Conservation (phyloP, 768 basidiomycete species). For the Termitomyces heimii region DNA sequence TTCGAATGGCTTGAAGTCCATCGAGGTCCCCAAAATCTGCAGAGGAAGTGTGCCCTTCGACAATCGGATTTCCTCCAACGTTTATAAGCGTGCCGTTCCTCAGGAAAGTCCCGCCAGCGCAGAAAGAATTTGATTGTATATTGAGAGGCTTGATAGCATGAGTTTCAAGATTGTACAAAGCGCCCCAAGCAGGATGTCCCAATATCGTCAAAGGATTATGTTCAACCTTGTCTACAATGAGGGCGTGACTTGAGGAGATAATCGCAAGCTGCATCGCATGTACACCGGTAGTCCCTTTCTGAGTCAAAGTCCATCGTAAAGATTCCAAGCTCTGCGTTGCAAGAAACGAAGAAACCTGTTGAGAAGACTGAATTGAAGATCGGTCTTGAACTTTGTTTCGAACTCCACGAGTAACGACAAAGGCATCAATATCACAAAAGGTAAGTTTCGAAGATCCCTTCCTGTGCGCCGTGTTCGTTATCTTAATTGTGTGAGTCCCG, state of each 20-base stretch:
- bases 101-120: conserved; percentile 76
- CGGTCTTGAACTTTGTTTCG: conserved; percentile 2
- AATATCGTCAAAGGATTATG: conserved; percentile 72
- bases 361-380: not conserved
- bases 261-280: conserved; percentile 73
- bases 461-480: conserved; percentile 48
- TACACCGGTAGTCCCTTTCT: conserved; percentile 69
- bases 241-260: conserved; percentile 61
- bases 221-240: conserved; percentile 81
- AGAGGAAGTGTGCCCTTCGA: conserved; percentile 53
- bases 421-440: conserved; percentile 54
- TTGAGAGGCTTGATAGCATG: conserved; percentile 55
- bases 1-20: conserved; percentile 68
- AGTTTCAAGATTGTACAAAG: conserved; percentile 63
- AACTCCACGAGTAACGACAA: conserved; percentile 52
- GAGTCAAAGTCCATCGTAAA: conserved; percentile 48
- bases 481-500: conserved; percentile 56
- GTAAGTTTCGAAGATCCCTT: conserved; percentile 26
- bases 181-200: conserved; percentile 80
- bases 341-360: conserved; percentile 3
- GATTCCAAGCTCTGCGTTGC: conserved; percentile 1
- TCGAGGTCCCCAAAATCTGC: conserved; percentile 73
- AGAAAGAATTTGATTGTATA: conserved; percentile 80
- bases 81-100: conserved; percentile 73
- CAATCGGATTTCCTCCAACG: conserved; percentile 79